Evolutionary conservation across 1,284 basidiomycete species (phyloP).

Genomic region (Schizophyllum commune): DNA sequence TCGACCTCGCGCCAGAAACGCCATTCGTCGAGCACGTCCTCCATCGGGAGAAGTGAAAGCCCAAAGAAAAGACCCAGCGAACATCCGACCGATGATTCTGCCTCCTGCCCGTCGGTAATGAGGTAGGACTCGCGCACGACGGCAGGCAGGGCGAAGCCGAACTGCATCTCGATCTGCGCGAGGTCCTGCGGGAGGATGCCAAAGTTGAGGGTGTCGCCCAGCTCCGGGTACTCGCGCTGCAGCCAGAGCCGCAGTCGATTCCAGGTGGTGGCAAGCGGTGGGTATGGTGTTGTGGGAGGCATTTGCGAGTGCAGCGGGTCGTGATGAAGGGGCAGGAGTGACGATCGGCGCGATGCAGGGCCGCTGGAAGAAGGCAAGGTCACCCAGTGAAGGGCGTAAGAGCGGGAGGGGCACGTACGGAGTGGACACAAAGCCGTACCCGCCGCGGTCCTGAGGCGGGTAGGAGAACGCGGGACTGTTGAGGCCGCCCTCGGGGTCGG

Average conservation of each 20-base stretch:
- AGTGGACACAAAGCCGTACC: conserved; percentile 53
- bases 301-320: conserved; percentile 37
- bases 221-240: conserved; percentile 76
- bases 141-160: conserved; percentile 73
- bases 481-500: conserved; percentile 35
- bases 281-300: conserved; percentile 45
- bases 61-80: conserved; percentile 89
- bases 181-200: conserved; percentile 74
- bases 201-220: conserved; percentile 86
- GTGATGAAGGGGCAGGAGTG: conserved; percentile 62
- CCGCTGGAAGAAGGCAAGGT: conserved; percentile 21
- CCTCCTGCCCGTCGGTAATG: conserved; percentile 79
- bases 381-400: conserved; percentile 3
- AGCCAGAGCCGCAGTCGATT: conserved; percentile 72
- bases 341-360: conserved; percentile 39
- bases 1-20: conserved; percentile 90
- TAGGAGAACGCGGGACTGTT: conserved; percentile 54
- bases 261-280: conserved; percentile 75
- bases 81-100: conserved; percentile 77
- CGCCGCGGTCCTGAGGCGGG: conserved; percentile 51
- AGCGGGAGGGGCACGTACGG: conserved; percentile 36
- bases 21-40: conserved; percentile 91
- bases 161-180: conserved; percentile 69
- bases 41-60: conserved; percentile 74
- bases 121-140: conserved; percentile 82